Evolutionary conservation across 176 grass and related monocot species (phyloP), one percentile per base, ranked within the genome.

Genomic region (Phoenix roebelenii): DNA sequence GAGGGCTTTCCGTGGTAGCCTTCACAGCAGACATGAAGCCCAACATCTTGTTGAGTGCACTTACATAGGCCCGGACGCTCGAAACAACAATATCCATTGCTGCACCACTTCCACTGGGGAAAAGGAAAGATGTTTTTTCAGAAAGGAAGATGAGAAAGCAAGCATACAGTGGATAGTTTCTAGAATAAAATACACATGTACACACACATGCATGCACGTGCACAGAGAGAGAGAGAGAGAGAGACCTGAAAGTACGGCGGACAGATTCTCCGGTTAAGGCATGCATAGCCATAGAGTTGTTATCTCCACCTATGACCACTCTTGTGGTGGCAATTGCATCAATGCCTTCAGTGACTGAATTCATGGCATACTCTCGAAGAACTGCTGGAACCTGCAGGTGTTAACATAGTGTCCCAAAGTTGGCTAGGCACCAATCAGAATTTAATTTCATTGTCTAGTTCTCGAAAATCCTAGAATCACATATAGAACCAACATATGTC

Each of bases 321-420:
- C 86, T 48, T 56, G 92, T 97, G 39, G 92, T 97, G 48, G 92
- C 87, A 70, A 97, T 91, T 67, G 92, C 92, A 70, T 97, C 87
- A 57, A 97, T 97, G 54, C 87, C 92, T 83, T 91, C 78, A n/a
- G 84, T 97, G 28, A 97, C 92, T 17, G 87, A 77, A 66, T 59
- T 97, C 84, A 97, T 73, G 22, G 74, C 48, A 22, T 97, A 97
- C 79, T 97, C 92, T 71, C 63, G 70, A 59, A 97, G 85, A 70
- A 80, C 25, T 19, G 78, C 89, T 25, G 87, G 84, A 53, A 85
- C 78, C 93, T 97, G 72, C 20, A 70, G 0, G 55, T 73, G 49
- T 14, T 22, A 81, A 15, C 35, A 44, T 44, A 2, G 35, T 44
- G 9, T 12, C 35, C 35, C 12, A 44, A 44, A 44, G 12, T 12